A percentile compares a stretch with the other conserved stretches of the same genome.
phyloP scores from a whole-genome alignment of 1,284 basidiomycete genomes.

The Fomitopsis betulina region DNA sequence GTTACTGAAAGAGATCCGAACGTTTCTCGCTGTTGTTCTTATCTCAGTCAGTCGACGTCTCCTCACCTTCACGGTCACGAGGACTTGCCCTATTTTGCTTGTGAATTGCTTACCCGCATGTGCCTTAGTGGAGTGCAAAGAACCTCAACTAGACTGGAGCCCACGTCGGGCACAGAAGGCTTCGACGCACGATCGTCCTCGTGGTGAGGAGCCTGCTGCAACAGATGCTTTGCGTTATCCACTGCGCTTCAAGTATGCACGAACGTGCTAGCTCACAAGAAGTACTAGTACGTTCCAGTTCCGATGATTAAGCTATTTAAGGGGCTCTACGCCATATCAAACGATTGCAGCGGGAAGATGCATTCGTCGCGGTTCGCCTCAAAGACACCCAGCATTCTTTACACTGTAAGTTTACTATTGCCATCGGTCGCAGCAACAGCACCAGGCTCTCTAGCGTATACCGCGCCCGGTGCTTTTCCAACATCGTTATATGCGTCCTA shows the following conservation, averaged over 20 bases:
- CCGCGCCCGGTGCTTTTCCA: constrained; percentile 60
- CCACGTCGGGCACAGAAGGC: background rate
- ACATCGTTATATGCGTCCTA: constrained; percentile 59
- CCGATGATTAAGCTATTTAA: background rate
- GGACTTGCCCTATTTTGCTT: too few species aligned
- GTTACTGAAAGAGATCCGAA: too few species aligned
- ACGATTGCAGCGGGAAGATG: background rate
- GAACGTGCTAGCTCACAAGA: background rate
- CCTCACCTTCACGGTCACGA: too few species aligned
- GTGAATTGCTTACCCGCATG: too few species aligned
- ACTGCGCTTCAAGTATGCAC: background rate
- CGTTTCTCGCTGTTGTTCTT: too few species aligned
- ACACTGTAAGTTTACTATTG: background rate
- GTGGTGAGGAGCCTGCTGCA: background rate
- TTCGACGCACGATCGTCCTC: background rate
- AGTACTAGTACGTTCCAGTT: background rate
- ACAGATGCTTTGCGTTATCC: background rate
- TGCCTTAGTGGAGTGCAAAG: background rate
- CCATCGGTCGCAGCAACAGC: background rate
- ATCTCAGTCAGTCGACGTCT: too few species aligned
- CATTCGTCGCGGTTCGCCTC: background rate
- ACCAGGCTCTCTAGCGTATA: constrained; percentile 43
- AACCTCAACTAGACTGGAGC: background rate
- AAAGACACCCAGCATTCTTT: background rate
- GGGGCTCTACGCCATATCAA: background rate